These are phyloP conservation scores for Pleoardoris graminearum DNA, from an alignment of 2,329 filamentous ascomycete genomes.

Conservation along the genomic window DNA sequence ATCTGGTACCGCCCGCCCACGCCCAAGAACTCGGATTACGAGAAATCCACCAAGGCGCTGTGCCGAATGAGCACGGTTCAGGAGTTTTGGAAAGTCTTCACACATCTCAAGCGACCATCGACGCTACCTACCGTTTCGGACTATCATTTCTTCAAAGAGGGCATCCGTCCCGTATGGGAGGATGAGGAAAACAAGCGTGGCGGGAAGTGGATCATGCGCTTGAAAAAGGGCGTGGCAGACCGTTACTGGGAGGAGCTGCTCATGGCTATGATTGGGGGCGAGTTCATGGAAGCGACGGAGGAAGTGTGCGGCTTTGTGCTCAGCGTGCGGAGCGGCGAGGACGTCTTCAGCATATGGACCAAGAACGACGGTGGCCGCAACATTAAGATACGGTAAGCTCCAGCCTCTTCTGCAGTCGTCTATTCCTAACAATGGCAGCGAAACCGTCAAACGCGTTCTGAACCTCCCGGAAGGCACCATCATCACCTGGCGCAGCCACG, in stretches of 20 bases:
- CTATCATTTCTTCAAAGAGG: constrained; percentile 97
- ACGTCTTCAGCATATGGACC: constrained; percentile 97
- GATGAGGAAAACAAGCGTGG: constrained; percentile 95
- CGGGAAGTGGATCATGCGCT: constrained; percentile 94
- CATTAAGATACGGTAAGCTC: constrained; percentile 86
- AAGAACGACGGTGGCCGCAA: constrained; percentile 90
- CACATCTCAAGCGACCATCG: constrained; percentile 87
- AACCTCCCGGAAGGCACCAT: constrained; percentile 85
- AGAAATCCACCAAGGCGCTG: constrained; percentile 90
- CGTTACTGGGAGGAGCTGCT: constrained; percentile 96
- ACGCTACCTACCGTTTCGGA: constrained; percentile 88
- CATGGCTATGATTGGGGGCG: constrained; percentile 87
- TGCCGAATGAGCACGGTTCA: constrained; percentile 81
- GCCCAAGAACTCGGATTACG: constrained; percentile 96
- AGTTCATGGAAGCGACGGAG: constrained; percentile 88
- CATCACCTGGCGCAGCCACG: constrained; percentile 94
- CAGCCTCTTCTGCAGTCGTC: not conserved
- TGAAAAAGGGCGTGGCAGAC: constrained; percentile 97
- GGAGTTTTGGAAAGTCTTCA: constrained; percentile 88
- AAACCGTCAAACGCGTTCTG: constrained; percentile 90
- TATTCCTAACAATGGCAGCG: constrained; percentile 57
- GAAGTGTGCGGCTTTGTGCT: constrained; percentile 95
- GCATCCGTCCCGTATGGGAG: constrained; percentile 96
- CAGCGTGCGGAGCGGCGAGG: constrained; percentile 92
- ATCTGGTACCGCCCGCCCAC: constrained; percentile 98